These are phyloP conservation scores for Sclerotinia minor DNA, from an alignment of 2,329 filamentous ascomycete species.

Conservation along the genomic window DNA sequence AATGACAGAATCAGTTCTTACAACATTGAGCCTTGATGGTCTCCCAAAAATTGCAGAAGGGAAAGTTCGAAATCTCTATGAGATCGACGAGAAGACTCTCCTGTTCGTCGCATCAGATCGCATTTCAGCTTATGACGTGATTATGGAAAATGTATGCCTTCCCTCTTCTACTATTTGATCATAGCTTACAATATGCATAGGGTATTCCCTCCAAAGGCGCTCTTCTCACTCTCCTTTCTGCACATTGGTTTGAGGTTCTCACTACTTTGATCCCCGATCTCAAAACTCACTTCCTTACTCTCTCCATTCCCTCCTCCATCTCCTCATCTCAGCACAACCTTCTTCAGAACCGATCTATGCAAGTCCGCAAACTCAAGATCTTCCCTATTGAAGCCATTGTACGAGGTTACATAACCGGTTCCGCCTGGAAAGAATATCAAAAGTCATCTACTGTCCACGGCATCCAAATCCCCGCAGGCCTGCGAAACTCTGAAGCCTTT, in stretches of 20 bases:
- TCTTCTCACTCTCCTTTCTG: slow-evolving; percentile 66
- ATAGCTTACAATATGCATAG: slow-evolving; percentile 43
- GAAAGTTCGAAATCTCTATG: slow-evolving; percentile 83
- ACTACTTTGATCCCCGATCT: slow-evolving; percentile 56
- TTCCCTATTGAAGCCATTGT: slow-evolving; percentile 72
- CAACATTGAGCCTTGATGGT: slow-evolving; percentile 14
- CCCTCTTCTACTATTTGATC: slow-evolving; percentile 44
- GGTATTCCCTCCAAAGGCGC: slow-evolving; percentile 68
- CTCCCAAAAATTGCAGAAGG: slow-evolving; percentile 38
- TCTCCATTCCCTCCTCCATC: slow-evolving; percentile 54
- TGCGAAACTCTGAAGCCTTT: slow-evolving; percentile 63
- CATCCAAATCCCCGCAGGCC: slow-evolving; percentile 56
- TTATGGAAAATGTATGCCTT: slow-evolving; percentile 71
- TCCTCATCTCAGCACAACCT: slow-evolving; percentile 46
- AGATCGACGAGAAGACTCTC: slow-evolving; percentile 66
- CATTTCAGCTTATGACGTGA: slow-evolving; percentile 93
- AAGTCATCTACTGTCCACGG: slow-evolving; percentile 65
- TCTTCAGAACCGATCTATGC: slow-evolving; percentile 60
- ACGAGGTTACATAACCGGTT: slow-evolving; percentile 72
- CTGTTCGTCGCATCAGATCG: slow-evolving; percentile 86
- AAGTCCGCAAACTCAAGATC: slow-evolving; percentile 62
- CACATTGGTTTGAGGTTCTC: slow-evolving; percentile 68
- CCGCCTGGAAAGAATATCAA: slow-evolving; percentile 68
- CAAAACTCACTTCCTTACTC: slow-evolving; percentile 62
- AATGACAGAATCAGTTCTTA: slow-evolving; percentile 21